A percentile compares a stretch with the other conserved stretches of the same genome.
phyloP scores from a whole-genome alignment of 805 yeast genomes.

The Yarrowia divulgata region DNA sequence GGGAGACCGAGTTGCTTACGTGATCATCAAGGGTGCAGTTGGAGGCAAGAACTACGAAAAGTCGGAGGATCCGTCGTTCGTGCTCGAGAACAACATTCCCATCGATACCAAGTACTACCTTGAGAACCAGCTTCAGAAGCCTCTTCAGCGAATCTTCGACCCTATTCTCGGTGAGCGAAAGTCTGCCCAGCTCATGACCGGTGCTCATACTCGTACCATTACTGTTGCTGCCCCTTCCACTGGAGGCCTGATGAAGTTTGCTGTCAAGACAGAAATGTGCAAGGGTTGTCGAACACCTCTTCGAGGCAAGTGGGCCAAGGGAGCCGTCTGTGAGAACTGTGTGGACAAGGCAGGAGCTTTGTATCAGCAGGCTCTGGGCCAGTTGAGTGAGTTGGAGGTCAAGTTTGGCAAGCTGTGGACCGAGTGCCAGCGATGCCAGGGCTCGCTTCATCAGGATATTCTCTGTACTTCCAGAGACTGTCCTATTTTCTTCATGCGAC shows the following conservation, averaged over 20 bases:
- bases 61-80: constrained; percentile 95
- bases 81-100: constrained; percentile 87
- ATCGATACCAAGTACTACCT: constrained; percentile 93
- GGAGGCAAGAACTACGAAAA: constrained; percentile 89
- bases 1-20: constrained; percentile 98
- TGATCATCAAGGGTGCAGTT: constrained; percentile 80
- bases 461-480: constrained; percentile 95
- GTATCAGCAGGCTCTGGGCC: constrained; percentile 80
- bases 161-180: constrained; percentile 89
- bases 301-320: constrained; percentile 58
- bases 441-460: constrained; percentile 93
- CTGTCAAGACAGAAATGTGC: constrained; percentile 87
- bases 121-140: constrained; percentile 92
- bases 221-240: constrained; percentile 71
- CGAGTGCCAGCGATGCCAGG: constrained; percentile 97
- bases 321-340: constrained; percentile 85
- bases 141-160: constrained; percentile 89
- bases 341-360: constrained; percentile 72
- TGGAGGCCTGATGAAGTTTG: constrained; percentile 91
- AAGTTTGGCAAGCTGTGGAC: constrained; percentile 94
- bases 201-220: constrained; percentile 83
- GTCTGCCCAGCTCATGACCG: constrained; percentile 79
- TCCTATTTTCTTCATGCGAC: constrained; percentile 97
- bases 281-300: constrained; percentile 87
- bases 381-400: constrained; percentile 78